Evolutionary conservation across 768 basidiomycete genomes (phyloP).

Genomic region (Neoboletus brunneissimus): DNA sequence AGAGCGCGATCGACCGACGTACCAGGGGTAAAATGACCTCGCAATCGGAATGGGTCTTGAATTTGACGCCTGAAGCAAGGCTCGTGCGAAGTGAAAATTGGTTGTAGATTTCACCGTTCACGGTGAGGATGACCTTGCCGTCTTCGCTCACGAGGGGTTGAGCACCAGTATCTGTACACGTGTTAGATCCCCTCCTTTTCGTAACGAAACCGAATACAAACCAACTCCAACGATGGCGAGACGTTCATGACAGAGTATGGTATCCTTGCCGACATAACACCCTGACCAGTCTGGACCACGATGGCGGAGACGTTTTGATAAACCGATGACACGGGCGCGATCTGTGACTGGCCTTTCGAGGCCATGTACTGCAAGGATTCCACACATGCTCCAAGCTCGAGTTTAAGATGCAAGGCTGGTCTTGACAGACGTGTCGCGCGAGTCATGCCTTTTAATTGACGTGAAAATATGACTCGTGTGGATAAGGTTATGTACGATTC

Average conservation of each 20-base stretch:
- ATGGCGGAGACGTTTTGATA: slow-evolving; percentile 88
- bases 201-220: slow-evolving; percentile 36
- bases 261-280: slow-evolving; percentile 79
- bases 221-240: slow-evolving; percentile 98
- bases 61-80: slow-evolving; percentile 63
- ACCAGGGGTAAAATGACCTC: slow-evolving; percentile 95
- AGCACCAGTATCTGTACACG: slow-evolving; percentile 80
- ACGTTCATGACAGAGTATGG: slow-evolving; percentile 90
- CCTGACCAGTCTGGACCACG: slow-evolving; percentile 99
- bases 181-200: neutral
- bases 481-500: neutral
- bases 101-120: slow-evolving; percentile 99
- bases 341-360: slow-evolving; percentile 66
- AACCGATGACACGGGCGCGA: slow-evolving; percentile 72
- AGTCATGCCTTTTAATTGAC: neutral
- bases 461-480: neutral
- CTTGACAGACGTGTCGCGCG: neutral
- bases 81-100: slow-evolving; percentile 74
- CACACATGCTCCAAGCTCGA: slow-evolving; percentile 64
- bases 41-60: slow-evolving; percentile 98
- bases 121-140: slow-evolving; percentile 77
- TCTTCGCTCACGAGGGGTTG: slow-evolving; percentile 91
- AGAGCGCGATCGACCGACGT: slow-evolving; percentile 21
- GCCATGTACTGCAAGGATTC: slow-evolving; percentile 85
- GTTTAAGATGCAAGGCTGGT: neutral